Evolutionary conservation across 176 grass and related monocot genomes (phyloP).

Genomic region (Phoenix roebelenii): DNA sequence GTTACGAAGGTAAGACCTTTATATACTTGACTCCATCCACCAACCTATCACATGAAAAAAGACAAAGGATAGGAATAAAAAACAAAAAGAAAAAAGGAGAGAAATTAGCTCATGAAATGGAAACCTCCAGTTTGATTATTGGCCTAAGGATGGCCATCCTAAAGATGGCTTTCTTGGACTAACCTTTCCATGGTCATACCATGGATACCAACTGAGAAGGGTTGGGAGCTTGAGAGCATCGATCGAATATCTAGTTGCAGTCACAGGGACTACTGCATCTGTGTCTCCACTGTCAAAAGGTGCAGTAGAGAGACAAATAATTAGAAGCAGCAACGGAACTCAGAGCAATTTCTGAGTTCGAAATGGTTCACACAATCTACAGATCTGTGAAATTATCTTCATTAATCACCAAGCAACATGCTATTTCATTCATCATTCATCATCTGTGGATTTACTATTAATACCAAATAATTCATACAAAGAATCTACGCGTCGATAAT

Average conservation of each 20-base stretch:
- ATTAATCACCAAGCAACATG: no score
- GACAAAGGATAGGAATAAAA: background rate
- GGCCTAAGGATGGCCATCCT: no score
- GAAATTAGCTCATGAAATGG: no score
- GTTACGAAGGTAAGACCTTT: slow-evolving; percentile 84
- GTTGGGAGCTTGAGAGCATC: slow-evolving; percentile 81
- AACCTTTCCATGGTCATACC: slow-evolving; percentile 83
- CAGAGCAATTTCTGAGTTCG: no score
- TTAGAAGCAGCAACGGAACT: background rate
- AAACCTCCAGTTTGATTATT: no score
- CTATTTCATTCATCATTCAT: no score
- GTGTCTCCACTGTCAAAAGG: slow-evolving; percentile 60
- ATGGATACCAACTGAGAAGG: slow-evolving; percentile 69
- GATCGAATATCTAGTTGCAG: slow-evolving; percentile 88
- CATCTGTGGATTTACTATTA: no score
- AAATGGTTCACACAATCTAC: no score
- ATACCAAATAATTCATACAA: no score
- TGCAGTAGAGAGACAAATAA: background rate
- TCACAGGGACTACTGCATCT: slow-evolving; percentile 96
- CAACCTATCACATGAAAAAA: slow-evolving; percentile 50
- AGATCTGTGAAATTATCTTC: no score
- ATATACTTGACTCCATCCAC: slow-evolving; percentile 91
- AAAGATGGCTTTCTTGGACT: slow-evolving; percentile 6
- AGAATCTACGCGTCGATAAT: no score
- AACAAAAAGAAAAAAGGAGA: no score